Base-by-base conservation (phyloP, 805 yeast species). In the Kregervanrija pseudodelftensis region DNA sequence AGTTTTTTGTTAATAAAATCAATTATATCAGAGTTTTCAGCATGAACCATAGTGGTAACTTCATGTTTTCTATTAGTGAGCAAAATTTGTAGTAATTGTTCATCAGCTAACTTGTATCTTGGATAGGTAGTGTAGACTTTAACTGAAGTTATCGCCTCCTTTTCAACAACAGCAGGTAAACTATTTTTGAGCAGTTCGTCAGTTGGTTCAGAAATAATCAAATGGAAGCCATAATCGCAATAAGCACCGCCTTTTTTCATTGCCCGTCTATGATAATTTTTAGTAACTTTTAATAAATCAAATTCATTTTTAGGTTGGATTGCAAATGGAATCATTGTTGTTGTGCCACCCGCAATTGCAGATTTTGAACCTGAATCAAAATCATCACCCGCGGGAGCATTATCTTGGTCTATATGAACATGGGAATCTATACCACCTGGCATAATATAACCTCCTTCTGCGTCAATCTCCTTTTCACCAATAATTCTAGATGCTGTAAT, bases 341-440 rank as follows among this genome's bases (percentile, higher is more conserved):
- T 72, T 8, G 72, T 72, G 8, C 77, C 77, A 41, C 77, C 77
- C 17, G 69, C 71, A 36, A 71, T 60, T 1, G 76, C 74, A 45
- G 69, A 61, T 54, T 63, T 62, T 3, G 74, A 61, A 1, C 73
- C 76, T 8, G 65, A 52, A 39, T 63, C 68, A 50, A 69, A 72
- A 32, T 64, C 65, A 48, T 71, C 77, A 39, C 72, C 70, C 1
- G 67, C 61, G 12, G 68, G 61, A 53, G 96, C 70, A 15, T 96
- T 96, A 0, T 96, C 96, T 50, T 72, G 74, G 38, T 69, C 70
- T 13, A 72, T 46, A 47, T 72, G 77, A 14, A 70, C 73, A 53
- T 72, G 76, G 1, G 73, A 61, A 51, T 72, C 77, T 34, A 72
- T 64, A 11, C 77, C 76, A 36, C 77, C 77, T 3, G 77, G 77